Percentiles rank a stretch among this genome's conserved stretches.
Evolutionary conservation across 2,329 filamentous ascomycete genomes (phyloP).

Genomic region (Apiospora marii): DNA sequence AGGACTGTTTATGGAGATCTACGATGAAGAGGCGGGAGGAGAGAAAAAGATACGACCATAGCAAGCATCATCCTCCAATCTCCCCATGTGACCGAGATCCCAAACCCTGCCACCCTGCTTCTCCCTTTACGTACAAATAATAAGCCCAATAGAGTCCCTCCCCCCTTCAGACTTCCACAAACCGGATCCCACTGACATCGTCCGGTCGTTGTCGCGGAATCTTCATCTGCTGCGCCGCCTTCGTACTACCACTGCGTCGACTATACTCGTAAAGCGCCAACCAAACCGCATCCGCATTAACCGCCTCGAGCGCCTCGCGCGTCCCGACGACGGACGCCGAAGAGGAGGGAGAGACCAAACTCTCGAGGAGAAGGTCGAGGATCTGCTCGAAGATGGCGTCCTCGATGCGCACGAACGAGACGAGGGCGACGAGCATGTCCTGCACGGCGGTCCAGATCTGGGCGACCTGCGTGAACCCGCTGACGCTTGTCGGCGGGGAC

Average conservation of each 20-base stretch:
- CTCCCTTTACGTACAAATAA: neutral
- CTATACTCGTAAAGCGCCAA: conserved; percentile 59
- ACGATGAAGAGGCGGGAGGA: neutral
- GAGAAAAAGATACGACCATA: neutral
- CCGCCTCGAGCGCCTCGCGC: conserved; percentile 63
- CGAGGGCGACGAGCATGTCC: conserved; percentile 65
- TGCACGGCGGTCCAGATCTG: conserved; percentile 72
- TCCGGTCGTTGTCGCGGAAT: neutral
- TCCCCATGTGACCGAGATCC: neutral
- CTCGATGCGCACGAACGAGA: conserved; percentile 68
- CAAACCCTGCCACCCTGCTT: neutral
- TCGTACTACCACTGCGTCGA: neutral
- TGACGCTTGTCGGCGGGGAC: conserved; percentile 50
- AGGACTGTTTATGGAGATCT: neutral
- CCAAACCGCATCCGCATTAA: conserved; percentile 83
- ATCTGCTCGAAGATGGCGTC: conserved; percentile 77
- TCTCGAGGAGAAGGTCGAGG: conserved; percentile 65
- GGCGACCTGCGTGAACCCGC: conserved; percentile 66
- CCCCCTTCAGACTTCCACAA: neutral
- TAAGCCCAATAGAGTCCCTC: neutral
- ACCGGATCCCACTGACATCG: neutral
- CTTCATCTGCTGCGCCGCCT: neutral
- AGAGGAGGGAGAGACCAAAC: conserved; percentile 49
- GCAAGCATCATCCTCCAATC: neutral
- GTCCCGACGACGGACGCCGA: conserved; percentile 48